These are phyloP conservation scores for Venturia oleaginea DNA, from an alignment of 2,329 filamentous ascomycete species.

Conservation along the genomic window DNA sequence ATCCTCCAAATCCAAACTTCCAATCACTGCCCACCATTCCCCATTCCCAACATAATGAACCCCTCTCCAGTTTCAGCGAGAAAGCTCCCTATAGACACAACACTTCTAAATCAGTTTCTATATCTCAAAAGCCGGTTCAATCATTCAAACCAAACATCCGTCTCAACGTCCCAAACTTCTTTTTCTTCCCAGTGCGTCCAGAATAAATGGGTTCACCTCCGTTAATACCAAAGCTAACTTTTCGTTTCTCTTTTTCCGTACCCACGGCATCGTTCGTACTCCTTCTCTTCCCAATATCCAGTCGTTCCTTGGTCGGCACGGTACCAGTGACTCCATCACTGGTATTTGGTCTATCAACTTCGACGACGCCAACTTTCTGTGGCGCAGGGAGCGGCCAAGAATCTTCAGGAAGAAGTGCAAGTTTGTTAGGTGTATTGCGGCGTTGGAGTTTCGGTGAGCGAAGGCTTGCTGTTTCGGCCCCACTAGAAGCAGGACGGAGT, in stretches of 20 bases:
- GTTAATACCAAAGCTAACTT: slow-evolving; percentile 19
- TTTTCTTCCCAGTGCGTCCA: slow-evolving; percentile 39
- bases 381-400: slow-evolving; percentile 43
- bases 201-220: slow-evolving; percentile 16
- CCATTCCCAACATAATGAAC: not conserved
- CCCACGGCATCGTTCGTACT: slow-evolving; percentile 14
- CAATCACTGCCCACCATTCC: not conserved
- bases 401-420: slow-evolving; percentile 26
- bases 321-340: slow-evolving; percentile 22
- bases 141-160: slow-evolving; percentile 55
- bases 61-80: not conserved
- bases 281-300: not conserved
- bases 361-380: slow-evolving; percentile 16
- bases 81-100: not conserved
- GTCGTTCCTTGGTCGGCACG: not conserved
- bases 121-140: slow-evolving; percentile 23
- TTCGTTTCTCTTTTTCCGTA: slow-evolving; percentile 22
- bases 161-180: slow-evolving; percentile 59
- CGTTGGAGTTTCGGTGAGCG: slow-evolving; percentile 40
- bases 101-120: not conserved
- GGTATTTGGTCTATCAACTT: slow-evolving; percentile 22
- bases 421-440: slow-evolving; percentile 28
- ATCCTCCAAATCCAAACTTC: not conserved
- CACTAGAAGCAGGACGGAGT: slow-evolving; percentile 22
- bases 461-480: slow-evolving; percentile 16